A percentile compares a stretch with the other conserved stretches of the same genome.
Evolutionary conservation across 1,284 basidiomycete genomes (phyloP).

Genomic region (Austropuccinia psidii): DNA sequence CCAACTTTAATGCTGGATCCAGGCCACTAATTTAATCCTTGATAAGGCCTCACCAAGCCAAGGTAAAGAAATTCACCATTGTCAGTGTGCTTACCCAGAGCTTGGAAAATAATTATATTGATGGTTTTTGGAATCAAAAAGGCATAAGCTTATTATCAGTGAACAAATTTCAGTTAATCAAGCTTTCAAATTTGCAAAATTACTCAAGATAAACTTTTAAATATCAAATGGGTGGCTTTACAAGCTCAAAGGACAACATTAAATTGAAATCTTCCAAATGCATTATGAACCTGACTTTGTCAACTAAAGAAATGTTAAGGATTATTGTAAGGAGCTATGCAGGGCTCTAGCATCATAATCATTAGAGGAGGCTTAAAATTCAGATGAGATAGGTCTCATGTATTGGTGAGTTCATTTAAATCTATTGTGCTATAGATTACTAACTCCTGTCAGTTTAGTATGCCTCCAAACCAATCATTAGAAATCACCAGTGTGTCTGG

Average conservation of each 20-base stretch:
- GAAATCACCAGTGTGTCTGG: no score
- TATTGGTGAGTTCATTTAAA: no score
- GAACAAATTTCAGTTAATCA: conserved; percentile 45
- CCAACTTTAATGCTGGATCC: no score
- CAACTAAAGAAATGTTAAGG: conserved; percentile 42
- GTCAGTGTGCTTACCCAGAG: no score
- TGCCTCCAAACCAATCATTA: conserved; percentile 37
- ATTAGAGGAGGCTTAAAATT: no score
- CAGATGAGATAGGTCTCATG: no score
- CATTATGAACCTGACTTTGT: conserved; percentile 51
- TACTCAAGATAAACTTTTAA: conserved; percentile 45
- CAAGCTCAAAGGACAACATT: conserved; percentile 38
- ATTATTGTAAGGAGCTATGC: conserved; percentile 39
- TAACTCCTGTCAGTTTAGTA: neutral
- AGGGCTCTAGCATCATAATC: no score
- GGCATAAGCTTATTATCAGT: conserved; percentile 42
- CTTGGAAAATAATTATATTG: conserved; percentile 46
- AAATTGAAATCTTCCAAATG: conserved; percentile 43
- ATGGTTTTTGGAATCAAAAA: conserved; percentile 47
- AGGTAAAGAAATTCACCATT: no score
- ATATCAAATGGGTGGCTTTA: conserved; percentile 45
- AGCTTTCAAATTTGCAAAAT: conserved; percentile 31
- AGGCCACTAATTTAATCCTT: no score
- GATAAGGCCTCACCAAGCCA: no score
- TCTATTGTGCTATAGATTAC: conserved; percentile 43